A percentile compares a stretch with the other conserved stretches of the same genome.
Conservation (phyloP, 441 rosid species). For the Syzygium syzygioides region DNA sequence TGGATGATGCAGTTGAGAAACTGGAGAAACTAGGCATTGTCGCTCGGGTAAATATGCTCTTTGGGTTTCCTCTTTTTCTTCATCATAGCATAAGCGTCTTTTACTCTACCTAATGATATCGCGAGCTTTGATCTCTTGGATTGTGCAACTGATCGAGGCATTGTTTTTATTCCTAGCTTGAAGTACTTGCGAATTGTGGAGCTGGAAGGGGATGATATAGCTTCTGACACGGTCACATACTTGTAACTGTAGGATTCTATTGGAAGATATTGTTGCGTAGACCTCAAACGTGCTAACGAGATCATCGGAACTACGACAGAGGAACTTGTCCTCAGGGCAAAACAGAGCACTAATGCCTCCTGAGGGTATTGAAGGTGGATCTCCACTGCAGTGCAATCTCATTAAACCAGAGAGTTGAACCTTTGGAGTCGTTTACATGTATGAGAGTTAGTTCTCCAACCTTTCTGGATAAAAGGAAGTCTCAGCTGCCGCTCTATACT, state of each 20-base stretch:
- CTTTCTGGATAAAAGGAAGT: not conserved
- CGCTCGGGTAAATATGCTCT: slow-evolving; percentile 34
- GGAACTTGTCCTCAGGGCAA: slow-evolving; percentile 61
- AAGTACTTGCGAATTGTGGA: too few relatives aligned
- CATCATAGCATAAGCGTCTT: not conserved
- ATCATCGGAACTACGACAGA: slow-evolving; percentile 72
- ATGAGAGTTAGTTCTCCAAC: not conserved
- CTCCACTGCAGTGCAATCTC: not conserved
- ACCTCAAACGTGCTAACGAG: slow-evolving; percentile 51
- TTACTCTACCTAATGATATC: not conserved
- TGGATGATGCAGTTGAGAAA: slow-evolving; percentile 91
- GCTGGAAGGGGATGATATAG: too few relatives aligned
- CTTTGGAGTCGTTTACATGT: not conserved
- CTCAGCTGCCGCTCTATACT: not conserved
- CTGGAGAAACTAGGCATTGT: slow-evolving; percentile 80
- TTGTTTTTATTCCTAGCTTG: too few relatives aligned
- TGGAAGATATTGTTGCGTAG: slow-evolving; percentile 40
- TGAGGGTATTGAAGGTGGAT: slow-evolving; percentile 3
- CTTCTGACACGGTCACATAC: too few relatives aligned
- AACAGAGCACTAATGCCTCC: slow-evolving; percentile 13
- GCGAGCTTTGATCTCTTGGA: not conserved
- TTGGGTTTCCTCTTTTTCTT: not conserved
- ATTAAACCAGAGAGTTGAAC: not conserved
- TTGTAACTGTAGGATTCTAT: slow-evolving; percentile 30
- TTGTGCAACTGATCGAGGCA: not conserved